phyloP scores from a whole-genome alignment of 805 yeast species.

The Ogataea pignaliae region DNA sequence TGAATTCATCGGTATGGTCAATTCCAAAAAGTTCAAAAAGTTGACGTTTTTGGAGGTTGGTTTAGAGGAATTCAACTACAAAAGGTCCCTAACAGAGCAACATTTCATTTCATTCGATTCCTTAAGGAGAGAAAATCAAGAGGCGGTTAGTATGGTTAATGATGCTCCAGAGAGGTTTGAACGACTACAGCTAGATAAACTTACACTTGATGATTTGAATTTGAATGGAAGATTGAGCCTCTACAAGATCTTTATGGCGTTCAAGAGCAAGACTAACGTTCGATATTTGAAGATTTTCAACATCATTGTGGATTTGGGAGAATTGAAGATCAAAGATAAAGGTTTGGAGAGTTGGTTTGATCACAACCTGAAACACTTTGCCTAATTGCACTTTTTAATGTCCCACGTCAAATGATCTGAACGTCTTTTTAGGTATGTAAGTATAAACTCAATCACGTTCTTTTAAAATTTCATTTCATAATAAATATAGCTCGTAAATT shows the following conservation, averaged over 20 bases:
- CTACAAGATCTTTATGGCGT: slow-evolving; percentile 6
- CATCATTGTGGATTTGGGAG: slow-evolving; percentile 14
- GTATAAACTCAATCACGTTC: too few species aligned
- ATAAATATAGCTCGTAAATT: too few species aligned
- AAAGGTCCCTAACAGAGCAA: slow-evolving; percentile 7
- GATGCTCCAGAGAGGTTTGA: neutral
- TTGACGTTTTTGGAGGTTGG: slow-evolving; percentile 17
- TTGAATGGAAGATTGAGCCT: slow-evolving; percentile 4
- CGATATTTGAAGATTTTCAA: slow-evolving; percentile 17
- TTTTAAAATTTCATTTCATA: too few species aligned
- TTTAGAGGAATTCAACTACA: slow-evolving; percentile 15
- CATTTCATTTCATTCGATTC: slow-evolving; percentile 10
- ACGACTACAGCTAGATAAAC: neutral
- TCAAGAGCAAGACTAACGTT: slow-evolving; percentile 10
- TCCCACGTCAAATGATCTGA: neutral
- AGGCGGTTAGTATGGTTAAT: neutral
- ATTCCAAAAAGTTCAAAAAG: neutral
- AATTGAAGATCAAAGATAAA: slow-evolving; percentile 13
- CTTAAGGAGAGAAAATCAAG: slow-evolving; percentile 2
- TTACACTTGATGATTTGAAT: slow-evolving; percentile 5
- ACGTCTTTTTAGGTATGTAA: too few species aligned
- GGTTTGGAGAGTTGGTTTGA: slow-evolving; percentile 25
- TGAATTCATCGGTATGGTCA: slow-evolving; percentile 5
- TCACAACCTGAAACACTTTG: slow-evolving; percentile 9
- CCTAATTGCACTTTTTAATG: neutral